phyloP scores from a whole-genome alignment of 345 rosid species.

The Clausena lansium region DNA sequence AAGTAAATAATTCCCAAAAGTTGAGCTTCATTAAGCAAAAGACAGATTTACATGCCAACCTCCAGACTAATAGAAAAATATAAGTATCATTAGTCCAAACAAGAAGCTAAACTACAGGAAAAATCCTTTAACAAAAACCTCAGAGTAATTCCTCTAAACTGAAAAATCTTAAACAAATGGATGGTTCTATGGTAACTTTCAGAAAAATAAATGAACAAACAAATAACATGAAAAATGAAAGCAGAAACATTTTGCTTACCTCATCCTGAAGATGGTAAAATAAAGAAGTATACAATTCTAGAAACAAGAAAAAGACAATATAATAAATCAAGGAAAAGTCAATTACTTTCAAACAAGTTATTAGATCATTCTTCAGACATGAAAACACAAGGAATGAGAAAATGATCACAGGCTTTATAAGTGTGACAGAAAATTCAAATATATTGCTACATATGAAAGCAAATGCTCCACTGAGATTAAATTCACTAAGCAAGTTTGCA shows the following conservation, averaged over 20 bases:
- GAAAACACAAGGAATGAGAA: not conserved
- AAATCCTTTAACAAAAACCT: not conserved
- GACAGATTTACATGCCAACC: not conserved
- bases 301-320: not conserved
- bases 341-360: not conserved
- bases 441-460: not conserved
- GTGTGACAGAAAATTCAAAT: not conserved
- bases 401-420: not conserved
- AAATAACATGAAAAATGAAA: not conserved
- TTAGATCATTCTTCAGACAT: not conserved
- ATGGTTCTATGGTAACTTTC: too few relatives aligned
- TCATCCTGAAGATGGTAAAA: not conserved
- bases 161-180: not conserved
- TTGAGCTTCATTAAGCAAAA: not conserved
- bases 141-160: not conserved
- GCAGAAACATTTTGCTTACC: not conserved
- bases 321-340: not conserved
- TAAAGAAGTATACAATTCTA: not conserved
- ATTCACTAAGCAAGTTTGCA: constrained; percentile 62
- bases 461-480: not conserved
- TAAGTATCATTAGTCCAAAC: not conserved
- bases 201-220: too few relatives aligned
- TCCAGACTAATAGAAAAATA: not conserved
- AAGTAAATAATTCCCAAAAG: not conserved
- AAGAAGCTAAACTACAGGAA: not conserved